Evolutionary conservation across 1,284 basidiomycete species (phyloP).

Genomic region (Puccinia triticina): DNA sequence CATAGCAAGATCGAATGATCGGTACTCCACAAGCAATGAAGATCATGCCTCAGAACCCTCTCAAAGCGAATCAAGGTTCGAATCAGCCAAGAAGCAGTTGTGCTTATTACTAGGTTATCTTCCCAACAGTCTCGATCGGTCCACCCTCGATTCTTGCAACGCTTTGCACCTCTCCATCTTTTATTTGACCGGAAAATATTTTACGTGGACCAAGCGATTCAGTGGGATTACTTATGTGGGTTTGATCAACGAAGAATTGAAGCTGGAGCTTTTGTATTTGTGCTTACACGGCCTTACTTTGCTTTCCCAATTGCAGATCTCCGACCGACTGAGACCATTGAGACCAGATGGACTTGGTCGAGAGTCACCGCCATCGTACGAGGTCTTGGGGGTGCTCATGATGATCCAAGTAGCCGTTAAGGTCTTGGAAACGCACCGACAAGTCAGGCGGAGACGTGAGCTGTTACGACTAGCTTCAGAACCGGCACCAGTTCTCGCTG

Average conservation of each 20-base stretch:
- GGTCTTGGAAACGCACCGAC: background rate
- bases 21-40: conserved; percentile 11
- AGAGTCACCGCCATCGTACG: conserved; percentile 39
- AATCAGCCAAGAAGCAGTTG: conserved; percentile 18
- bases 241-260: background rate
- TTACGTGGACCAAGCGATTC: conserved; percentile 59
- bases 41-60: conserved; percentile 43
- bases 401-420: conserved; percentile 36
- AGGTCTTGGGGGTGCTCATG: conserved; percentile 43
- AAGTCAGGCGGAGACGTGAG: conserved; percentile 19
- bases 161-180: conserved; percentile 61
- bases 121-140: conserved; percentile 56
- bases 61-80: conserved; percentile 12
- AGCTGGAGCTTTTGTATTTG: background rate
- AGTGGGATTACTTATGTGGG: conserved; percentile 59
- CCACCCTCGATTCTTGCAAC: conserved; percentile 58
- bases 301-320: conserved; percentile 17
- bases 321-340: conserved; percentile 29
- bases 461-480: conserved; percentile 10
- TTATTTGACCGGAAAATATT: conserved; percentile 61
- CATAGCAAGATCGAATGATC: conserved; percentile 14
- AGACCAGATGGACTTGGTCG: conserved; percentile 34
- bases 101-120: conserved; percentile 36
- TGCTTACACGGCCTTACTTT: background rate
- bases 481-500: background rate